Evolutionary conservation across 306 rosid species (phyloP), one percentile per base, ranked within the genome.

Genomic region (Corylus heterophylla): DNA sequence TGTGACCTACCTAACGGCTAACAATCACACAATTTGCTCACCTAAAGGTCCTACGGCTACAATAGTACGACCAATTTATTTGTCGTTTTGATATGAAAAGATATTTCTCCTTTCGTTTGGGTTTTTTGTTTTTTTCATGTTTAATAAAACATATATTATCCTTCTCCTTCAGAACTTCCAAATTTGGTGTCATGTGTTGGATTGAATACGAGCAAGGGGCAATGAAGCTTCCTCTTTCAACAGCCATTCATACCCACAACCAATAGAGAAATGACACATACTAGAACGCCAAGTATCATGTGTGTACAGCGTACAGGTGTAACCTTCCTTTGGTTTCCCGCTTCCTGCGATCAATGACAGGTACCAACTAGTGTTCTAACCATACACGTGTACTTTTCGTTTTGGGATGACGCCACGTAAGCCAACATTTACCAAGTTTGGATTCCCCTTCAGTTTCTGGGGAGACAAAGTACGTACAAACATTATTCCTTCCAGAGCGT

Each of bases 151-250:
- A 14, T 64, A 14, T 64, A 8, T 4, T 9, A 13, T 10, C 18
- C 35, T 31, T 31, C 35, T 31, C 14, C 1, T 12, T 8, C 4
- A 1, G 8, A 1, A 0, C 17, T 66, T 8, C 14, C 50, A 27
- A 64, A 29, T 2, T 63, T 48, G 7, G 37, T 3, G 2, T 47
- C 45, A 44, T 14, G 20, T 37, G 29, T 71, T 1, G 7, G 5
- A 35, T 52, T 7, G 13, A 17, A n/a, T 5, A 31, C 39, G 25
- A 18, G 27, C 12, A 4, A 2, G 16, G 31, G 73, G 64, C 69
- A 7, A 76, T 13, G 67, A 85, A 80, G 62, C 63, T 77, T 74
- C 86, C 62, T 47, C 7, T 11, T 29, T 76, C 84, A 35, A 42
- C 72, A 22, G 51, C 84, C 2, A 5, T 27, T 39, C 72, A 3